Base-by-base conservation (phyloP, 768 basidiomycete genomes). In the Boletus rubroflammeus region DNA sequence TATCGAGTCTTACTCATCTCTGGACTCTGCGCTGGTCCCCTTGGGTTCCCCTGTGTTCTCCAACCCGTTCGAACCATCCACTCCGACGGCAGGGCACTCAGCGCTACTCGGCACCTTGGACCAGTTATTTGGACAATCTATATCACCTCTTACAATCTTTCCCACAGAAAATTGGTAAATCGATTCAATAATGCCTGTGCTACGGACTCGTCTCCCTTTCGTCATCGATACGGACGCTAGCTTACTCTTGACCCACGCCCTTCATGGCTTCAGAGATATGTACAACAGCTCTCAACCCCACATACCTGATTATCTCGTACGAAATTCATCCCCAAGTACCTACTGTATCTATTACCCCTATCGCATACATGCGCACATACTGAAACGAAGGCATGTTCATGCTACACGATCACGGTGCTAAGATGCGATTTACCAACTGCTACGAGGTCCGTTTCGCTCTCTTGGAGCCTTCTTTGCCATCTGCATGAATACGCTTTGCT, bases 121-220 rank as follows among this genome's bases (percentile, higher is more conserved):
- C 21, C 61, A 70, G 51, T 41, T 71, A 11, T 72, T 70, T n/a
- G 69, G 60, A 19, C 69, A 63, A n/a, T 31, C 64, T 10, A 53
- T 71, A 29, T 65, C 64, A 17, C 68, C 67, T 7, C 46, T 65
- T 9, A 59, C 59, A 0, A 1, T 50, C 21, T 58, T 52, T 32
- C 50, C 49, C 8, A 43, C 42, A 9, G 56, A 57, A 36, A 49
- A 42, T 43, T 65, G 55, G 54, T 65, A 63, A 52, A 61, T 41
- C 14, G 3, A 23, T 43, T 38, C 21, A 10, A 21, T 38, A 13
- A 38, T 32, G n/a, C 21, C 28, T 25, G 28, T 43, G 36, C n/a
- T 35, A 23, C 15, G 40, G 26, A 38, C 34, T 19, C 38, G 1
- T 34, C 26, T 11, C 23, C 3, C 23, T n/a, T 25, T 5, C 3